Evolutionary conservation across 495 filamentous ascomycete species (phyloP), one percentile per base, ranked within the genome.

Genomic region (Annulohypoxylon nitens): DNA sequence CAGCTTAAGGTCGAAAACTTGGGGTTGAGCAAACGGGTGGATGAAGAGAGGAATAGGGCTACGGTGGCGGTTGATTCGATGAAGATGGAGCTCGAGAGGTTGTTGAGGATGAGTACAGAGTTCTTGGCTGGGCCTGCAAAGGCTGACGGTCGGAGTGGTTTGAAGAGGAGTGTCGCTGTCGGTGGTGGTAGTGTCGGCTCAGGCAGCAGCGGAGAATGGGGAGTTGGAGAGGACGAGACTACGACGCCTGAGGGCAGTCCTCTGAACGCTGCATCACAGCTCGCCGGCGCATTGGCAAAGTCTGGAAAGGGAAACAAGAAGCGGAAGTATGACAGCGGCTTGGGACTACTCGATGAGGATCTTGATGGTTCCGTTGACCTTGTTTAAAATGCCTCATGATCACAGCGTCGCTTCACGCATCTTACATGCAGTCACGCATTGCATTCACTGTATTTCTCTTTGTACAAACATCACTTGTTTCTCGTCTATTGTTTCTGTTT

Each of bases 301-400:
- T 64, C 66, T 41, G 78, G 67, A 0, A 81, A 67, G 50, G 71
- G 74, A 10, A 78, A 64, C 73, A 85, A 84, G 78, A 79, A 80
- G 74, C 81, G 86, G 54, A 83, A 84, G 53, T 83, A 89, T 70
- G 89, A 92, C 64, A 90, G 88, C 75, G 90, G 88, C 2, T 75
- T 92, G 76, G 90, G 85, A 11, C 85, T 92, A 39, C 76, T 90
- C 75, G 86, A 90, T 20, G 89, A 91, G 64, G 90, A 90, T 48
- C 84, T 86, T 45, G 84, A 81, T 61, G 80, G 72, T 25, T 48
- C 6, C 25, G 65, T 73, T 43, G 64, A 68, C 43, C 39, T 65
- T 64, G 70, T 69, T 18, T 75, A 66, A 43, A 54, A 26, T 30
- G 30, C 25, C 48, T 37, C n/a, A 26, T 47, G 43, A 47, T 37